phyloP scores from a whole-genome alignment of 2,329 filamentous ascomycete genomes.

The Claviceps cyperi region DNA sequence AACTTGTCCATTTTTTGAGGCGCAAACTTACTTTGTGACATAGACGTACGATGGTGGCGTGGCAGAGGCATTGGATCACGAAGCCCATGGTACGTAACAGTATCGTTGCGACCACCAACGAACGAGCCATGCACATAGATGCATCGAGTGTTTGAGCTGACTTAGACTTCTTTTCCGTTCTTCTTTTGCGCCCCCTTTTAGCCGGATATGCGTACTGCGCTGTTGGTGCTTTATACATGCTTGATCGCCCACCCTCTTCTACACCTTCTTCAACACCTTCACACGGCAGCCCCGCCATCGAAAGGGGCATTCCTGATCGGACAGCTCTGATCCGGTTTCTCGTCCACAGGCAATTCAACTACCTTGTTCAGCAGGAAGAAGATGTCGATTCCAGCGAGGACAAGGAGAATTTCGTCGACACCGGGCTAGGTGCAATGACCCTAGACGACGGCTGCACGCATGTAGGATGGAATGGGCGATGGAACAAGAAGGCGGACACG shows the following conservation, averaged over 20 bases:
- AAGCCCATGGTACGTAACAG: conserved; percentile 56
- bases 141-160: no score
- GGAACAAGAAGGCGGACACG: conserved; percentile 85
- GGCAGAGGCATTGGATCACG: conserved; percentile 61
- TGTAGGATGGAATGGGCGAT: conserved; percentile 77
- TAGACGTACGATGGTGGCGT: conserved; percentile 78
- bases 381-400: conserved; percentile 27
- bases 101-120: neutral
- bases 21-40: conserved; percentile 3
- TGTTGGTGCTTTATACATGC: conserved; percentile 59
- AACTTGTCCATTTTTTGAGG: no score
- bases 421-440: conserved; percentile 20
- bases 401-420: conserved; percentile 23
- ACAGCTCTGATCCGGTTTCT: conserved; percentile 37
- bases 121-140: neutral
- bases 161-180: neutral
- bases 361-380: conserved; percentile 33
- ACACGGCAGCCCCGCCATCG: conserved; percentile 12
- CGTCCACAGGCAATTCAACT: conserved; percentile 48
- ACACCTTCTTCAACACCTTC: conserved; percentile 7
- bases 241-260: conserved; percentile 43
- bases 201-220: conserved; percentile 88
- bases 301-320: conserved; percentile 21
- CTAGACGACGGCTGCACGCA: conserved; percentile 24
- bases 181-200: conserved; percentile 17